Evolutionary conservation across 2,329 filamentous ascomycete genomes (phyloP).

Genomic region (Stachybotrys echinatus): DNA sequence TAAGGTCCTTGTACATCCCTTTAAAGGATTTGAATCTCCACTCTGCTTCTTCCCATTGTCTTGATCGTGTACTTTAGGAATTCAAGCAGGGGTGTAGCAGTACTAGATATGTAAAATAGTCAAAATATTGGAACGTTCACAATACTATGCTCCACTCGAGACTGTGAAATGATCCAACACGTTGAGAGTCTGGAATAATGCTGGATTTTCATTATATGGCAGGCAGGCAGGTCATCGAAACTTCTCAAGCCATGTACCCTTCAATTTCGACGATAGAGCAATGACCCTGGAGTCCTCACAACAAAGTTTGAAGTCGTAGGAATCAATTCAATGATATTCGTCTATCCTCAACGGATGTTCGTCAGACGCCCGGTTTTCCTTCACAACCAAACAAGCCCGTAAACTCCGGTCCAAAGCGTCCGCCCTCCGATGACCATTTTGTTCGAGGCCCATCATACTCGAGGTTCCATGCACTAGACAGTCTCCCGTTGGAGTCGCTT

Average conservation of each 20-base stretch:
- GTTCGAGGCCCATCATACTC: slow-evolving; percentile 25
- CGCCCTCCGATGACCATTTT: slow-evolving; percentile 33
- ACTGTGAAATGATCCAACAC: too few relatives aligned
- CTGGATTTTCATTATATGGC: too few relatives aligned
- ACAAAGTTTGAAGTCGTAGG: background rate
- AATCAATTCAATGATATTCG: slow-evolving; percentile 35
- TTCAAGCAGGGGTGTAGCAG: slow-evolving; percentile 21
- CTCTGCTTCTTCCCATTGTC: slow-evolving; percentile 35
- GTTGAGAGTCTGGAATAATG: too few relatives aligned
- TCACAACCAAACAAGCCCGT: slow-evolving; percentile 39
- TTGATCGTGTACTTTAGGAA: slow-evolving; percentile 31
- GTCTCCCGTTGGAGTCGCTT: slow-evolving; percentile 11
- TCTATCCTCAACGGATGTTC: slow-evolving; percentile 37
- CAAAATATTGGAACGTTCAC: background rate
- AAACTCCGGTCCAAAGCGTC: slow-evolving; percentile 41
- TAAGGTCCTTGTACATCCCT: slow-evolving; percentile 31
- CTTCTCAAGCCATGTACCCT: too few relatives aligned
- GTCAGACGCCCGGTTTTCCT: slow-evolving; percentile 36
- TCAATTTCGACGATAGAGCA: too few relatives aligned
- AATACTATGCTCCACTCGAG: too few relatives aligned
- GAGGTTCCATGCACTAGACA: slow-evolving; percentile 15
- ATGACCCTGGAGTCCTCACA: too few relatives aligned
- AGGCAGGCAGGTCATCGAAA: too few relatives aligned
- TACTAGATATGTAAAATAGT: slow-evolving; percentile 23
- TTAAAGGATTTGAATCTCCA: slow-evolving; percentile 30